These are phyloP conservation scores for Gastrolobium bilobum DNA, from an alignment of 306 rosid species.

Conservation along the genomic window DNA sequence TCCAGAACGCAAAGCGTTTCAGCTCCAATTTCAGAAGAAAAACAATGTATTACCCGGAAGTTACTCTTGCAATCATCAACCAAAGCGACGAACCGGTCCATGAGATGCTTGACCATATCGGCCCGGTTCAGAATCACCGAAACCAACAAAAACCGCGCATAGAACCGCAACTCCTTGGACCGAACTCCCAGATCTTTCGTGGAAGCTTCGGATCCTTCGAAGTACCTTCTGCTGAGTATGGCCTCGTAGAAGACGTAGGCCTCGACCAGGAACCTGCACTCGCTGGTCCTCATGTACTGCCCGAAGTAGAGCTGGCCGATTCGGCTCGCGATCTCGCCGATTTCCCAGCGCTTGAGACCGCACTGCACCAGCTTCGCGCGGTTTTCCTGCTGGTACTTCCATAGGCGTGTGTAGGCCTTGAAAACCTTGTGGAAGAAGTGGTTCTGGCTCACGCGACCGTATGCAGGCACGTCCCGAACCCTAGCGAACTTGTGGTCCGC, in stretches of 20 bases:
- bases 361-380: slow-evolving; percentile 75
- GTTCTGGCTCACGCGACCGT: slow-evolving; percentile 74
- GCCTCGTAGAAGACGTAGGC: slow-evolving; percentile 97
- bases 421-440: slow-evolving; percentile 91
- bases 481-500: slow-evolving; percentile 94
- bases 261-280: slow-evolving; percentile 83
- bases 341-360: slow-evolving; percentile 97
- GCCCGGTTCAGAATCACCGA: slow-evolving; percentile 81
- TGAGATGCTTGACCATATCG: slow-evolving; percentile 76
- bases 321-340: slow-evolving; percentile 99
- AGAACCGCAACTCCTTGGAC: slow-evolving; percentile 90
- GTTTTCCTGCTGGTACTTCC: slow-evolving; percentile 95
- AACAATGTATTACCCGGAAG: slow-evolving; percentile 70
- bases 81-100: slow-evolving; percentile 75
- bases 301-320: slow-evolving; percentile 97
- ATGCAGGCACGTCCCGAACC: slow-evolving; percentile 91
- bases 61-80: slow-evolving; percentile 83
- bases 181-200: slow-evolving; percentile 82
- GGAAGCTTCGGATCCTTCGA: slow-evolving; percentile 75
- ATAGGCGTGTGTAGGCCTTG: slow-evolving; percentile 85
- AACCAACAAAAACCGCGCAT: slow-evolving; percentile 90
- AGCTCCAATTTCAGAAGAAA: slow-evolving; percentile 37
- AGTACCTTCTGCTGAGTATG: slow-evolving; percentile 86
- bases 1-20: not conserved
- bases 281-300: slow-evolving; percentile 94